Evolutionary conservation across 78 protist genomes (phyloP), one percentile per base, ranked within the genome.

Genomic region (Bodo saltans): DNA sequence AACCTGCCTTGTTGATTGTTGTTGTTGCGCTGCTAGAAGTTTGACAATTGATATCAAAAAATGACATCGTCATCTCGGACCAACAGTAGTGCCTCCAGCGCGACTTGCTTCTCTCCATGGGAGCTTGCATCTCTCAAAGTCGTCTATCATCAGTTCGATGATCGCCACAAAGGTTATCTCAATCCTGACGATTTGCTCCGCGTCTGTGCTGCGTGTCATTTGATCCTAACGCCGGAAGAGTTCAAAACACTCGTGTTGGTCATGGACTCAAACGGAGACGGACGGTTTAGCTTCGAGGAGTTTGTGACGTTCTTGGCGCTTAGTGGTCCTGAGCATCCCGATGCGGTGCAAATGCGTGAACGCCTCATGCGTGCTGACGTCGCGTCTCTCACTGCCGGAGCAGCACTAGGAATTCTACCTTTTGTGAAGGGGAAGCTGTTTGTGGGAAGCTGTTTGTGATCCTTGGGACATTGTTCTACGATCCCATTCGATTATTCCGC

Each of bases 181-280:
- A 17, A 47, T 17, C n/a, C 60, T 17, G 60, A 8, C n/a, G 60
- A 47, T 17, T 23, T 47, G 60, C 60, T 8, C 60, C 60, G 60
- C n/a, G n/a, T n/a, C n/a, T n/a, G n/a, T n/a, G n/a, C n/a, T n/a
- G n/a, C n/a, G n/a, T n/a, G n/a, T n/a, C n/a, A n/a, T n/a, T n/a
- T n/a, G n/a, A 74, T 35, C 32, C 52, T 76, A 38, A 76, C 41
- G 2, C 41, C 35, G 69, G 81, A 39, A 26, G 17, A 4, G 53
- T 2, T 76, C 33, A 23, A 4, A 25, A 29, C 27, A 29, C 34
- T 4, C 25, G 33, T 76, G 34, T 2, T 2, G 34, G 26, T 26
- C 35, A 76, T 76, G 34, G 81, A 76, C 81, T 42, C 52, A 1
- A 30, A 76, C 81, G 40, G 69, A 3, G 81, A 76, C 52, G 81